These are phyloP conservation scores for Leersia perrieri DNA, from an alignment of 176 grass and related monocot genomes.

Conservation along the genomic window DNA sequence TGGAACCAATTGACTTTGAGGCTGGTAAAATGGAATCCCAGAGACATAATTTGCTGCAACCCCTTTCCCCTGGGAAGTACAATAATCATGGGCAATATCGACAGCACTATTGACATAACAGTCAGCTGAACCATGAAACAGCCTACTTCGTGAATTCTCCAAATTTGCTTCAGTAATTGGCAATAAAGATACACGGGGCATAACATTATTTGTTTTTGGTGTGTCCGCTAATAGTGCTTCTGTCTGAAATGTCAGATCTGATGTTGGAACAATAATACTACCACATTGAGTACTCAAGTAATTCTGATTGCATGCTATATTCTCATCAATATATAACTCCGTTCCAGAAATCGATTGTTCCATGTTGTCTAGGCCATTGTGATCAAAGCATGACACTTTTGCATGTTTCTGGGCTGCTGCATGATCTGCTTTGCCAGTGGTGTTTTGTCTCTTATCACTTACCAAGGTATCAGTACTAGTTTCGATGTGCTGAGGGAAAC, in stretches of 20 bases:
- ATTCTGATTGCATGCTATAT: conserved; percentile 46
- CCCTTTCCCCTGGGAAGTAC: conserved; percentile 31
- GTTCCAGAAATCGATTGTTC: conserved; percentile 26
- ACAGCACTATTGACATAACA: conserved; percentile 21
- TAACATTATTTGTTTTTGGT: conserved; percentile 1
- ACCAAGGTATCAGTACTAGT: conserved; percentile 24
- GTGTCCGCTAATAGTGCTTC: conserved; percentile 27
- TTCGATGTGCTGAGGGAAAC: conserved; percentile 30
- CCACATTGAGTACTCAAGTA: conserved; percentile 51
- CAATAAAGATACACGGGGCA: conserved; percentile 34
- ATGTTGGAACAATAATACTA: conserved; percentile 46
- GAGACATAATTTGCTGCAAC: conserved; percentile 35
- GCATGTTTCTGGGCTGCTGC: conserved; percentile 25
- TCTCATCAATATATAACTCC: conserved; percentile 34
- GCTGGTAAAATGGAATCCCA: conserved; percentile 28
- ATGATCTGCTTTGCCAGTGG: conserved; percentile 35
- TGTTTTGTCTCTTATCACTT: conserved; percentile 31
- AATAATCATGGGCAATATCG: conserved; percentile 30
- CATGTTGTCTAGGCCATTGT: conserved; percentile 24
- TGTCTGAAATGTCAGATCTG: conserved; percentile 38
- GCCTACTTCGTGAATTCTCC: conserved; percentile 16
- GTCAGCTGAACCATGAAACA: conserved; percentile 6
- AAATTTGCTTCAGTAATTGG: conserved; percentile 1
- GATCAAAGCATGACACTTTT: conserved; percentile 42
- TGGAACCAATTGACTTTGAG: conserved; percentile 37